These are phyloP conservation scores for Cystobasidium sp. DNA, from an alignment of 1,284 basidiomycete species.

Conservation along the genomic window DNA sequence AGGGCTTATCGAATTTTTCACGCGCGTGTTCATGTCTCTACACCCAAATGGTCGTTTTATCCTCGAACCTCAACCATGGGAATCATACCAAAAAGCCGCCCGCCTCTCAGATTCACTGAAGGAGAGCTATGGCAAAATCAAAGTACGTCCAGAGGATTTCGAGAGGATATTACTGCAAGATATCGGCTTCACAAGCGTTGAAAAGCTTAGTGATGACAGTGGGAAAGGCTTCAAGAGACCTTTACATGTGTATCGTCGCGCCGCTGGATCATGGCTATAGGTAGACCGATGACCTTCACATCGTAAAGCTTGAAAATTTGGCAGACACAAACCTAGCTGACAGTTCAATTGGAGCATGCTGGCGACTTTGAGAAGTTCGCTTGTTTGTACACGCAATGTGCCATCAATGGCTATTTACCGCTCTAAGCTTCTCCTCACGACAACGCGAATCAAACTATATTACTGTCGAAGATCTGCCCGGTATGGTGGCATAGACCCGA, in stretches of 20 bases:
- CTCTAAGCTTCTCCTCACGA: no score
- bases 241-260: slow-evolving; percentile 44
- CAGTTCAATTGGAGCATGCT: no score
- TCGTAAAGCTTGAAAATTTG: no score
- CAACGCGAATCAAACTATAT: no score
- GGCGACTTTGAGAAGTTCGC: no score
- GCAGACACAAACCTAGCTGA: no score
- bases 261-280: slow-evolving; percentile 43
- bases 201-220: slow-evolving; percentile 65
- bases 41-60: slow-evolving; percentile 67
- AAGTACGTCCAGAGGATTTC: slow-evolving; percentile 60
- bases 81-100: slow-evolving; percentile 73
- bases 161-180: slow-evolving; percentile 61
- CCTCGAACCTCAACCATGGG: slow-evolving; percentile 78
- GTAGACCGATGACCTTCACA: no score
- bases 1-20: slow-evolving; percentile 68
- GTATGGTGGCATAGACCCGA: no score
- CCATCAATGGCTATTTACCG: no score
- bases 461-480: no score
- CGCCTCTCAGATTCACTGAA: slow-evolving; percentile 60
- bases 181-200: slow-evolving; percentile 66
- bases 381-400: no score
- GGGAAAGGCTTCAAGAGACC: slow-evolving; percentile 57
- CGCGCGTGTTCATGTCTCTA: slow-evolving; percentile 65
- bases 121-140: slow-evolving; percentile 10